Conservation (phyloP, 305 asterid genomes). For the Solanum hybrid region DNA sequence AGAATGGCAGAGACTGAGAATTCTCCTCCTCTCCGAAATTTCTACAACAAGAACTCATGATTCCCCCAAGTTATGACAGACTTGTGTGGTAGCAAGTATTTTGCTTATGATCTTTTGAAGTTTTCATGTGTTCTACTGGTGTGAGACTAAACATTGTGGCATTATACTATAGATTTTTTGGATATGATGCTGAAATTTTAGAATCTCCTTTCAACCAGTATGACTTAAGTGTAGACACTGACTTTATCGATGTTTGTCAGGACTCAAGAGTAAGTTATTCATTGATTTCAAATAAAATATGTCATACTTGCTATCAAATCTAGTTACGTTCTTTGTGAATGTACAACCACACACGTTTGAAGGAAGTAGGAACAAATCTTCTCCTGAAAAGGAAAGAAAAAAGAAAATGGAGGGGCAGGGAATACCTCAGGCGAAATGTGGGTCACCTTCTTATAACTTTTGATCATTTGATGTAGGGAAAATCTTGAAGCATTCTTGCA, state of each 20-base stretch:
- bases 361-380: neutral
- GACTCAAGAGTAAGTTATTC: neutral
- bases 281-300: neutral
- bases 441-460: neutral
- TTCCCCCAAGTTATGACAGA: neutral
- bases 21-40: neutral
- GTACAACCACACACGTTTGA: neutral
- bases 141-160: neutral
- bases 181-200: neutral
- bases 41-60: neutral
- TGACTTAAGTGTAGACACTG: neutral
- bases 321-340: neutral
- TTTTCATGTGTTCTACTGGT: neutral
- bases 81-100: neutral
- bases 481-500: conserved; percentile 43
- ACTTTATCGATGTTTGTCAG: neutral
- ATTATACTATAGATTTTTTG: neutral
- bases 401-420: neutral
- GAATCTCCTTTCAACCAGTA: neutral
- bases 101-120: neutral
- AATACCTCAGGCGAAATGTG: neutral
- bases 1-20: neutral
- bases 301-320: neutral
- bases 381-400: neutral
- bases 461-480: conserved; percentile 42